Evolutionary conservation across 2,329 filamentous ascomycete species (phyloP).

Genomic region (Hypoxylon sp.): DNA sequence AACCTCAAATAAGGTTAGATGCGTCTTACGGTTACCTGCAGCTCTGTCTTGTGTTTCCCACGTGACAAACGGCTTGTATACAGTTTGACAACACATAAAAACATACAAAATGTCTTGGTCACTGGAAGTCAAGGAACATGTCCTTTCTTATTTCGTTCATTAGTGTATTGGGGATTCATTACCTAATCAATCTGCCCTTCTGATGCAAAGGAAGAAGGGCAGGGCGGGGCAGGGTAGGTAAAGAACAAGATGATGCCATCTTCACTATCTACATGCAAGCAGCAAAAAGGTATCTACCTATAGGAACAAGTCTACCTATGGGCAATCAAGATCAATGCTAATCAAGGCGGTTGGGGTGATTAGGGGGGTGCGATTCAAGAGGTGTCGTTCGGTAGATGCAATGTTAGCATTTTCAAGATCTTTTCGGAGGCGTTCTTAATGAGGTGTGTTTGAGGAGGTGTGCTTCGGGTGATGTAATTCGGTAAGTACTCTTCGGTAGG

Average conservation of each 20-base stretch:
- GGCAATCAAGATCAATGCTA: constrained; percentile 1
- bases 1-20: constrained; percentile 58
- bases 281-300: constrained; percentile 3
- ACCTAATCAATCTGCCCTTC: constrained; percentile 1
- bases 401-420: not conserved
- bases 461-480: not conserved
- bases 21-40: constrained; percentile 58
- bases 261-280: constrained; percentile 19
- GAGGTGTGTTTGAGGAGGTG: not conserved
- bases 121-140: constrained; percentile 17
- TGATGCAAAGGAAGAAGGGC: constrained; percentile 2
- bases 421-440: not conserved
- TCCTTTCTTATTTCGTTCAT: constrained; percentile 11
- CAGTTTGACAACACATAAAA: constrained; percentile 41
- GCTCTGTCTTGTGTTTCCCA: constrained; percentile 57
- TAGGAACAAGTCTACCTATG: not conserved
- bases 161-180: constrained; percentile 3
- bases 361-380: not conserved
- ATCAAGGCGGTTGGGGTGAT: not conserved
- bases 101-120: constrained; percentile 38
- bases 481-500: not conserved
- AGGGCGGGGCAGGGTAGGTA: not conserved
- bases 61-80: constrained; percentile 57
- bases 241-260: constrained; percentile 6
- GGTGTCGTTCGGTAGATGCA: not conserved